Conservation (phyloP, 2,329 filamentous ascomycete species). For the Akanthomyces dipterigenus region DNA sequence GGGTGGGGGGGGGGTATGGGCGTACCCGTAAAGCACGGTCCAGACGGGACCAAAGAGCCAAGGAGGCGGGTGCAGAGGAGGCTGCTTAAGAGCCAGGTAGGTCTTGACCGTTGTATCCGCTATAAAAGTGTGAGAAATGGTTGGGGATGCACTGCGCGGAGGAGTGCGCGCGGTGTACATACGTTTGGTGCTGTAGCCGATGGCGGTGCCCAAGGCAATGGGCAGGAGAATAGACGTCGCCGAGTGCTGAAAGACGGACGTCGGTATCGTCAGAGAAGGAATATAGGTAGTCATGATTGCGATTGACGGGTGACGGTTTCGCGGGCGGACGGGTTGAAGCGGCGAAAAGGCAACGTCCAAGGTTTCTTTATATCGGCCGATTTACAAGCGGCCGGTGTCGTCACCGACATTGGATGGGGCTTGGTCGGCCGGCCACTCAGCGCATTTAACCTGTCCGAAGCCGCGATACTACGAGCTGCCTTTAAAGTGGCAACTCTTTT, state of each 20-base stretch:
- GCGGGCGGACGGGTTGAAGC: neutral
- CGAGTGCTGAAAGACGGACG: slow-evolving; percentile 62
- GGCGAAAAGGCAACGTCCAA: neutral
- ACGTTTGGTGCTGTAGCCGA: slow-evolving; percentile 65
- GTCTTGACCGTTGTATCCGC: slow-evolving; percentile 52
- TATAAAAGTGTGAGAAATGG: slow-evolving; percentile 20
- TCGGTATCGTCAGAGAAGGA: slow-evolving; percentile 68
- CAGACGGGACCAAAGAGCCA: slow-evolving; percentile 59
- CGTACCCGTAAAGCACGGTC: slow-evolving; percentile 56
- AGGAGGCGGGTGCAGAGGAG: slow-evolving; percentile 54
- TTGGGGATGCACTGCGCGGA: neutral
- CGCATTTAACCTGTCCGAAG: neutral
- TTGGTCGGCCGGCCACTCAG: neutral
- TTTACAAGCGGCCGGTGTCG: neutral
- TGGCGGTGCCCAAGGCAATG: slow-evolving; percentile 62
- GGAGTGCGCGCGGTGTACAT: slow-evolving; percentile 24
- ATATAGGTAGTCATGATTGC: slow-evolving; percentile 68
- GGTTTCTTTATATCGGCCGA: neutral
- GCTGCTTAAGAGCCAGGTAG: slow-evolving; percentile 62
- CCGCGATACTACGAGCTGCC: neutral
- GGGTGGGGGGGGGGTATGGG: neutral
- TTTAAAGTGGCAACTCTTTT: no score
- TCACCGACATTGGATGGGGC: neutral
- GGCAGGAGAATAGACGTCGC: slow-evolving; percentile 71
- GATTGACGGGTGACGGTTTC: neutral